These are phyloP conservation scores for Candida freyschussii DNA, from an alignment of 1,139 yeast genomes.

Conservation along the genomic window DNA sequence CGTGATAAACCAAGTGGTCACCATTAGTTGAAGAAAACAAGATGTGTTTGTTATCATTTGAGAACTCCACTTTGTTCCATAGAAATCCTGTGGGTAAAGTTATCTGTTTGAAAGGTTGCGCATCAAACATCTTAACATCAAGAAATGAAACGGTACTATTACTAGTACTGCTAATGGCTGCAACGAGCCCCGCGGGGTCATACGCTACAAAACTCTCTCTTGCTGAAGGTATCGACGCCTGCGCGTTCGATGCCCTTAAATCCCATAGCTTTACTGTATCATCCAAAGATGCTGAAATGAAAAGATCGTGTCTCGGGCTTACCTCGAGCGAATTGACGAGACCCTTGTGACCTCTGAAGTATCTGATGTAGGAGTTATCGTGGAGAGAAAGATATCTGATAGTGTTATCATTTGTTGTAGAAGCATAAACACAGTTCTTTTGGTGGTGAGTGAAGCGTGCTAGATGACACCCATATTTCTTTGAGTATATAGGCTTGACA, in stretches of 20 bases:
- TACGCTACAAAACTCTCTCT: conserved; percentile 58
- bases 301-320: conserved; percentile 64
- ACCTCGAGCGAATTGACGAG: conserved; percentile 70
- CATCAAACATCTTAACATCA: conserved; percentile 53
- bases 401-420: conserved; percentile 76
- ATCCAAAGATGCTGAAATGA: conserved; percentile 70
- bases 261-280: conserved; percentile 88
- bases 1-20: conserved; percentile 62
- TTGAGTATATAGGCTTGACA: conserved; percentile 64
- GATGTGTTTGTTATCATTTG: conserved; percentile 75
- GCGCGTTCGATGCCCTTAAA: conserved; percentile 53
- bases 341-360: conserved; percentile 81
- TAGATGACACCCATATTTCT: conserved; percentile 87
- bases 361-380: conserved; percentile 75
- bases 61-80: conserved; percentile 74
- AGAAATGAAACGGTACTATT: conserved; percentile 50
- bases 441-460: conserved; percentile 75
- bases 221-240: conserved; percentile 58
- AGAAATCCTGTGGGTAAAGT: conserved; percentile 34
- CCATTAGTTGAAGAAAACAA: conserved; percentile 52
- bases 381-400: conserved; percentile 71
- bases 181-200: conserved; percentile 80
- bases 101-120: conserved; percentile 46
- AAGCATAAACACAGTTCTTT: conserved; percentile 73
- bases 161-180: conserved; percentile 59